Evolutionary conservation across 371 early-diverging fungal species (phyloP).

Genomic region (Dichotomocladium elegans): DNA sequence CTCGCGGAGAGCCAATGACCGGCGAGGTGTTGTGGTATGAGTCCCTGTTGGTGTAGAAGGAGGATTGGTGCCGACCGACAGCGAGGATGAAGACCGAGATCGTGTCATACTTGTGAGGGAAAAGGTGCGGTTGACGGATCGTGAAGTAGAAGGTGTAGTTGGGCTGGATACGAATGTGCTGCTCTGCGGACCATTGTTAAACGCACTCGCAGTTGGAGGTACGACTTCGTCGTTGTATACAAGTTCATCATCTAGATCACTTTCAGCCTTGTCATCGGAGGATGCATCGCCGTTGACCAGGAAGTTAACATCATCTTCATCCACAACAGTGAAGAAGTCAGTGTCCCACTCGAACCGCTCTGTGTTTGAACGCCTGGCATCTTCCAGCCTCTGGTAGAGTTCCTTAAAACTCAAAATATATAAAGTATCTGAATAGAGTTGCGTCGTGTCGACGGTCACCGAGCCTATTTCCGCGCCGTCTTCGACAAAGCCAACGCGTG

Average conservation of each 20-base stretch:
- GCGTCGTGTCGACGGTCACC: slow-evolving; percentile 37
- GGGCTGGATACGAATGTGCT: slow-evolving; percentile 11
- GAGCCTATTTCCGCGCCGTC: slow-evolving; percentile 47
- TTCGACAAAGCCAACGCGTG: slow-evolving; percentile 40
- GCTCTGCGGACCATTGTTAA: slow-evolving; percentile 9
- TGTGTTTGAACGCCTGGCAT: slow-evolving; percentile 8
- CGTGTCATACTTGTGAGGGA: slow-evolving; percentile 23
- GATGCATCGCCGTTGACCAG: slow-evolving; percentile 25
- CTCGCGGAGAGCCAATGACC: slow-evolving; percentile 60
- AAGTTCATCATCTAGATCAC: slow-evolving; percentile 26
- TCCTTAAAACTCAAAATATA: slow-evolving; percentile 53
- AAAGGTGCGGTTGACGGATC: slow-evolving; percentile 16
- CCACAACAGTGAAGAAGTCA: slow-evolving; percentile 59
- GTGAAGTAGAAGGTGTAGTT: slow-evolving; percentile 28
- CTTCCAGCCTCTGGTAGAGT: slow-evolving; percentile 46
- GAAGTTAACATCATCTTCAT: slow-evolving; percentile 65
- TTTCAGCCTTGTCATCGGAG: slow-evolving; percentile 8
- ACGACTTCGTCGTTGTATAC: slow-evolving; percentile 22
- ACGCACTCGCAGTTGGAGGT: neutral
- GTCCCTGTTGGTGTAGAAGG: slow-evolving; percentile 19
- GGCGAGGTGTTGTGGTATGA: slow-evolving; percentile 19
- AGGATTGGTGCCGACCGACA: slow-evolving; percentile 21
- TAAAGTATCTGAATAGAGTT: slow-evolving; percentile 51
- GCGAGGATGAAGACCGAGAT: slow-evolving; percentile 33
- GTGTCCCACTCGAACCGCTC: slow-evolving; percentile 58